phyloP scores from a whole-genome alignment of 805 yeast species.

The Ogataea ganodermae region DNA sequence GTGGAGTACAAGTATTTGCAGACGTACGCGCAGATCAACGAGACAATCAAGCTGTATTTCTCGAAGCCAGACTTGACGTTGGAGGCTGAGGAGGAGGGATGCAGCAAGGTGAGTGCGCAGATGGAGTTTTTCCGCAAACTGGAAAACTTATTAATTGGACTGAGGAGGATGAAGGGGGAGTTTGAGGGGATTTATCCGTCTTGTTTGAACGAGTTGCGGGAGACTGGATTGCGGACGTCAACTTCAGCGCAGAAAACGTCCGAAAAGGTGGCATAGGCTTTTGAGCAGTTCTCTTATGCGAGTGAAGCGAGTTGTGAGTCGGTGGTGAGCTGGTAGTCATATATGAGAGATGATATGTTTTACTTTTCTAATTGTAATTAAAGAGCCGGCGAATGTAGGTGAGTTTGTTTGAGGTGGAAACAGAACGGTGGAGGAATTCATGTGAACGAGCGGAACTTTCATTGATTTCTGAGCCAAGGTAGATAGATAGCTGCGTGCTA shows the following conservation, averaged over 20 bases:
- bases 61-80: conserved; percentile 24
- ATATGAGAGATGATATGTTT: no score
- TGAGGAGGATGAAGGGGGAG: conserved; percentile 19
- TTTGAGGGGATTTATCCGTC: conserved; percentile 17
- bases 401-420: no score
- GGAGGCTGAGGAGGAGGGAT: conserved; percentile 30
- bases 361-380: no score
- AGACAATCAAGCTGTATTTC: conserved; percentile 29
- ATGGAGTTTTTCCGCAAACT: conserved; percentile 27
- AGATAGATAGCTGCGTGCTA: no score
- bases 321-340: no score
- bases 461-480: no score
- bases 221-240: background rate
- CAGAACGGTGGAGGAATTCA: no score
- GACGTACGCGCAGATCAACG: conserved; percentile 27
- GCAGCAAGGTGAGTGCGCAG: conserved; percentile 24
- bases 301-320: no score
- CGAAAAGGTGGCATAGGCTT: no score
- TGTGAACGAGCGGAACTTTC: no score
- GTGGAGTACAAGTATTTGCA: conserved; percentile 33
- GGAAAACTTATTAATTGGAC: conserved; percentile 23
- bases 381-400: no score
- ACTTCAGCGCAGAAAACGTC: background rate
- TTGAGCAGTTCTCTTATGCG: no score
- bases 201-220: background rate